Evolutionary conservation across 345 rosid species (phyloP).

Genomic region (Sisymbrium altissimum): DNA sequence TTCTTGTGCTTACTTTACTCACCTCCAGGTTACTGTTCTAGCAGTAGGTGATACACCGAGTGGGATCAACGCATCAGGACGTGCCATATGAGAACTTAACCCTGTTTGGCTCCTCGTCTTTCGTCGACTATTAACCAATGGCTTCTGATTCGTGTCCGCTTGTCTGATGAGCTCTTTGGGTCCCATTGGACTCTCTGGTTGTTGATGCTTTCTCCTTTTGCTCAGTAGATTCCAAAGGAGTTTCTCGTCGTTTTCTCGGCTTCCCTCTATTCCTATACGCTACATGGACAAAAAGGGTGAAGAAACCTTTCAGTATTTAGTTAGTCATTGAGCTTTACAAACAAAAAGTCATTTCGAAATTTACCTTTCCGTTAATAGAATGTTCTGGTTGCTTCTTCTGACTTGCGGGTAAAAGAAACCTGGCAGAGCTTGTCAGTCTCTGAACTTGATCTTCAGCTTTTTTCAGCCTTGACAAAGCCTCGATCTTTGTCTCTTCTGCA

Average conservation of each 20-base stretch:
- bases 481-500: constrained; percentile 45
- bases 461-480: constrained; percentile 44
- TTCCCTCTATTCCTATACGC: constrained; percentile 36
- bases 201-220: constrained; percentile 41
- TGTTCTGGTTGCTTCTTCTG: constrained; percentile 12
- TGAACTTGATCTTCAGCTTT: constrained; percentile 40
- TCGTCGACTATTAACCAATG: constrained; percentile 11
- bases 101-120: constrained; percentile 14
- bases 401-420: constrained; percentile 22
- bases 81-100: constrained; percentile 25
- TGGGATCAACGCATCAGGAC: constrained; percentile 27
- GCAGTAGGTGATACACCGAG: constrained; percentile 49
- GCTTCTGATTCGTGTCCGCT: constrained; percentile 18
- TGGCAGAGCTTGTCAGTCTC: constrained; percentile 32
- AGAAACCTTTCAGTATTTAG: constrained; percentile 2
- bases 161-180: constrained; percentile 35
- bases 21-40: constrained; percentile 18
- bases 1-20: constrained; percentile 1
- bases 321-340: background rate
- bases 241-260: constrained; percentile 37
- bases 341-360: background rate
- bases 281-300: constrained; percentile 22
- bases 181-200: constrained; percentile 48
- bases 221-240: constrained; percentile 45
- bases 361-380: constrained; percentile 23